Conservation (phyloP, 1,284 basidiomycete genomes). For the Sanguinoderma infundibulare region DNA sequence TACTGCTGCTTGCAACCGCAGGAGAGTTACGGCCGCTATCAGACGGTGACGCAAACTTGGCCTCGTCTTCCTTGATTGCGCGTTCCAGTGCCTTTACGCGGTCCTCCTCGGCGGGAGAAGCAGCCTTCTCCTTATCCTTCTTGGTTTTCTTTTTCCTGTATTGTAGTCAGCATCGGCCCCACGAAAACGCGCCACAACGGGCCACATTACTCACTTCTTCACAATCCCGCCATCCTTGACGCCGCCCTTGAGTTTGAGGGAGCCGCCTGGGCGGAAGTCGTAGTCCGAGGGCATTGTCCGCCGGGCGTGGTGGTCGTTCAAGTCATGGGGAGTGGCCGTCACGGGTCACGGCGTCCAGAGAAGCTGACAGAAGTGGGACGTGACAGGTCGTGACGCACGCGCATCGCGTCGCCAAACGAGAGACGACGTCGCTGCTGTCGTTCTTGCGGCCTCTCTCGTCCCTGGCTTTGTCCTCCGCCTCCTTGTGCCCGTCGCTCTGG, state of each 20-base stretch:
- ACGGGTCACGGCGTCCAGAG: constrained; percentile 29
- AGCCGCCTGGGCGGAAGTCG: constrained; percentile 84
- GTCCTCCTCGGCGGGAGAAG: constrained; percentile 43
- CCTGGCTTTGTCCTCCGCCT: neutral
- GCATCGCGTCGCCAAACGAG: constrained; percentile 8
- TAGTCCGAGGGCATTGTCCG: constrained; percentile 74
- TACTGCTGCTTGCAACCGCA: constrained; percentile 38
- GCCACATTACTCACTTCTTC: constrained; percentile 71
- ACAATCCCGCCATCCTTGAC: constrained; percentile 74
- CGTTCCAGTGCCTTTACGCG: constrained; percentile 55
- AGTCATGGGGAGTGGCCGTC: constrained; percentile 29
- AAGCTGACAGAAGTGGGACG: constrained; percentile 21
- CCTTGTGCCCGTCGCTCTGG: neutral
- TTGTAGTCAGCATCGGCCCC: constrained; percentile 48
- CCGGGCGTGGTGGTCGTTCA: constrained; percentile 26
- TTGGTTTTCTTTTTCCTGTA: constrained; percentile 85
- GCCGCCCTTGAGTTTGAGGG: constrained; percentile 89
- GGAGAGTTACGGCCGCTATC: constrained; percentile 66
- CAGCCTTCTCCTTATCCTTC: constrained; percentile 46
- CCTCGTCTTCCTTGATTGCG: constrained; percentile 47
- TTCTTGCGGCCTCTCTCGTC: neutral
- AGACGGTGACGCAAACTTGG: constrained; percentile 47
- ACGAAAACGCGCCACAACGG: constrained; percentile 3
- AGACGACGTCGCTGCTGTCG: neutral
- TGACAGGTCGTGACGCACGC: constrained; percentile 16